Evolutionary conservation across 108 stramenopile genomes (phyloP).

Genomic region (Nannochloropsis gaditana): DNA sequence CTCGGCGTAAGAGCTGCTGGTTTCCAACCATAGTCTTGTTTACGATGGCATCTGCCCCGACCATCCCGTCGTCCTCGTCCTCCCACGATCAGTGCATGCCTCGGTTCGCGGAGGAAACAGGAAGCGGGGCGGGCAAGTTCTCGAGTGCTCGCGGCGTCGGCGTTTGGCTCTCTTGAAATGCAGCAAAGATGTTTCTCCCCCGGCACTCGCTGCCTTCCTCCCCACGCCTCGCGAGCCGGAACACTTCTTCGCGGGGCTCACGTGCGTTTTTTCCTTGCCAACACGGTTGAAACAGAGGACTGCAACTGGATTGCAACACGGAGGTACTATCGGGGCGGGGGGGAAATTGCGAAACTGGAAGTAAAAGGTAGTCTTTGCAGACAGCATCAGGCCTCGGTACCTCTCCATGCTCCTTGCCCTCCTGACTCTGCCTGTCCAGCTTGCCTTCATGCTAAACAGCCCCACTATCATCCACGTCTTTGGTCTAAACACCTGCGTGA

Average conservation of each 20-base stretch:
- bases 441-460: background rate
- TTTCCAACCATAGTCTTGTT: background rate
- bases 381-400: background rate
- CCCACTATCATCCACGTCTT: background rate
- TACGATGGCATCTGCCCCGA: background rate
- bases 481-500: background rate
- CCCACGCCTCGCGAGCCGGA: too few relatives aligned
- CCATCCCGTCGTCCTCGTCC: background rate
- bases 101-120: too few relatives aligned
- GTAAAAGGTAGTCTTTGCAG: background rate
- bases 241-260: too few relatives aligned
- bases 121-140: too few relatives aligned
- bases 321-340: constrained; percentile 23
- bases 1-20: background rate
- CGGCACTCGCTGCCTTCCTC: too few relatives aligned
- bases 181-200: too few relatives aligned
- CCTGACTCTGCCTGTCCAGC: background rate
- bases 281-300: background rate
- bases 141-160: too few relatives aligned
- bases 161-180: too few relatives aligned
- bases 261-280: background rate
- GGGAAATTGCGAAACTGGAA: constrained; percentile 23
- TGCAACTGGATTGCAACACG: constrained; percentile 29
- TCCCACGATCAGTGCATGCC: background rate
- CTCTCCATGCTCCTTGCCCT: background rate